A percentile compares a stretch with the other conserved stretches of the same genome.
Conservation (phyloP, 345 rosid species). For the Salix viminalis region DNA sequence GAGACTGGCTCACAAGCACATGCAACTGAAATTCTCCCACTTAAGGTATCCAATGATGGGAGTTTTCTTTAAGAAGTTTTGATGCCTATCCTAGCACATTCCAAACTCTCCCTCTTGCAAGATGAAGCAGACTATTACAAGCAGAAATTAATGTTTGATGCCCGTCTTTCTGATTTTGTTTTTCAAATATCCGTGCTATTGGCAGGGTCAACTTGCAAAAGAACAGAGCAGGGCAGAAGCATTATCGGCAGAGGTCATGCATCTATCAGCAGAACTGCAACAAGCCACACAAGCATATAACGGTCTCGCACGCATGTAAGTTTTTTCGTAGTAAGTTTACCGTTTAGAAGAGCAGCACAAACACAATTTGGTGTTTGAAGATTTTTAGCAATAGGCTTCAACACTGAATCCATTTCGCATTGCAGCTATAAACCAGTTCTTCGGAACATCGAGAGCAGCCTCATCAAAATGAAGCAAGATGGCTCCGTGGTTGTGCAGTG, state of each 20-base stretch:
- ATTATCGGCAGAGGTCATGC: constrained; percentile 77
- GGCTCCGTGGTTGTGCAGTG: constrained; percentile 47
- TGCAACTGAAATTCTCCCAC: constrained; percentile 49
- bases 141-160: not conserved
- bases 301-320: constrained; percentile 72
- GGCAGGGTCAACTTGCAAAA: constrained; percentile 66
- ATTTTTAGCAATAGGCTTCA: not conserved
- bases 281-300: constrained; percentile 74
- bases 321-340: not conserved
- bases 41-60: constrained; percentile 47
- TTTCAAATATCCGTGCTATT: not conserved
- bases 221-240: constrained; percentile 86
- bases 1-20: constrained; percentile 32
- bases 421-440: constrained; percentile 85
- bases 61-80: not conserved
- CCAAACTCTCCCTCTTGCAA: not conserved
- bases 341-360: not conserved
- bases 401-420: constrained; percentile 6
- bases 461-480: constrained; percentile 85
- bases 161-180: not conserved
- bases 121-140: not conserved
- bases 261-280: constrained; percentile 71
- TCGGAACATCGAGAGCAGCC: constrained; percentile 73
- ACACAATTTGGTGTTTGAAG: not conserved
- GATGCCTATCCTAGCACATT: not conserved